A percentile compares a stretch with the other conserved stretches of the same genome.
Evolutionary conservation across 345 rosid species (phyloP).

Genomic region (Corchorus capsularis): DNA sequence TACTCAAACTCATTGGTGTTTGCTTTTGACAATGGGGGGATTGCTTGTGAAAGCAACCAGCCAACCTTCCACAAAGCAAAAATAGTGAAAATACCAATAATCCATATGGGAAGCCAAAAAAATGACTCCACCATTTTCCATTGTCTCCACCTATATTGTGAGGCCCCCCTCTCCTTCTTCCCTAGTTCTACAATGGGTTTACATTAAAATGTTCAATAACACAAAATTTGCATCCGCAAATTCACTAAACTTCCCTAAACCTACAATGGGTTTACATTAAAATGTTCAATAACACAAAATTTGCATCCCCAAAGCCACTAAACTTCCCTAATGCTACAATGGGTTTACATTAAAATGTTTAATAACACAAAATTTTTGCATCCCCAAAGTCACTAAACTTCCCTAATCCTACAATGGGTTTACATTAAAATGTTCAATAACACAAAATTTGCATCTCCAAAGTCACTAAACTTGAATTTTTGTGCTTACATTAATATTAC

Average conservation of each 20-base stretch:
- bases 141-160: not conserved
- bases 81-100: not conserved
- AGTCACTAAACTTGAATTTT: constrained; percentile 4
- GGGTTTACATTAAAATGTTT: too few relatives aligned
- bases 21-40: constrained; percentile 34
- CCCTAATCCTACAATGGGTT: not conserved
- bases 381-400: too few relatives aligned
- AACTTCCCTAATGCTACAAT: not conserved
- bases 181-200: not conserved
- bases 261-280: not conserved
- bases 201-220: not conserved
- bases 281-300: constrained; percentile 2
- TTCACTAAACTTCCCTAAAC: too few relatives aligned
- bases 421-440: not conserved
- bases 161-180: not conserved
- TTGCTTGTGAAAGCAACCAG: constrained; percentile 51
- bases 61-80: constrained; percentile 23
- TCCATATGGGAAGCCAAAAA: constrained; percentile 22
- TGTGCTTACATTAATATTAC: constrained; percentile 20
- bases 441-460: not conserved
- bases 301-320: not conserved
- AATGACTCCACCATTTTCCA: constrained; percentile 26
- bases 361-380: too few relatives aligned
- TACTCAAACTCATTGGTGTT: constrained; percentile 43
- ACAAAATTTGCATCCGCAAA: not conserved